Evolutionary conservation across 345 rosid species (phyloP).

Genomic region (Gynandropsis gynandra): DNA sequence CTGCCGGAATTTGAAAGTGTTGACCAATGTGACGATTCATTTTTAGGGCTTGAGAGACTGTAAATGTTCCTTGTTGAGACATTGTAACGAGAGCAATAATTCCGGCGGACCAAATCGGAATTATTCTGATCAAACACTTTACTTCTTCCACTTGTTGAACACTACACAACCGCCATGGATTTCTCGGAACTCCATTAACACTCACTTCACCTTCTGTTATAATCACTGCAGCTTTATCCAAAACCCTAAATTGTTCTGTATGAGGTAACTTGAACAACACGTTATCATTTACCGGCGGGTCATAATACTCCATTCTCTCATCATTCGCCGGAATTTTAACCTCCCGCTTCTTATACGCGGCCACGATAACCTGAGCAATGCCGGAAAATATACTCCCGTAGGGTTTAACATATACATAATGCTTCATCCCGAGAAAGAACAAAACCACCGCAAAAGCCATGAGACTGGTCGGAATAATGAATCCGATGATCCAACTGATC

Average conservation of each 20-base stretch:
- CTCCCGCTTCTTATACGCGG: conserved; percentile 41
- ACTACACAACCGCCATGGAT: conserved; percentile 51
- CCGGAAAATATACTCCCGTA: conserved; percentile 59
- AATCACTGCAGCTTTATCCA: conserved; percentile 61
- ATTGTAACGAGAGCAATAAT: conserved; percentile 37
- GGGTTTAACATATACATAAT: conserved; percentile 55
- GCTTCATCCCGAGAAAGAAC: conserved; percentile 50
- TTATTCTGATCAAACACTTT: conserved; percentile 46
- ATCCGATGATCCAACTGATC: conserved; percentile 68
- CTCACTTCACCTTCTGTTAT: conserved; percentile 40
- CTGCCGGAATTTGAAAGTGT: conserved; percentile 51
- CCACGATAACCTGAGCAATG: conserved; percentile 45
- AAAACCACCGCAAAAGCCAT: conserved; percentile 48
- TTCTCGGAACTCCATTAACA: conserved; percentile 31
- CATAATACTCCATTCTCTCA: conserved; percentile 29
- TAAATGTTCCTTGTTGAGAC: conserved; percentile 40
- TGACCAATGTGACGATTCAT: conserved; percentile 60
- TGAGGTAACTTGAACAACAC: conserved; percentile 42
- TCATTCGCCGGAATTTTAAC: conserved; percentile 7
- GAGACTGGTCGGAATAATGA: conserved; percentile 49
- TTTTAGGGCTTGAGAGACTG: conserved; percentile 39
- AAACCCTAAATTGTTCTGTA: conserved; percentile 52
- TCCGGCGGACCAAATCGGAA: conserved; percentile 54
- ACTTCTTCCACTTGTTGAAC: conserved; percentile 62
- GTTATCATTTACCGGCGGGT: conserved; percentile 42